Evolutionary conservation across 1,139 yeast genomes (phyloP), one percentile per base, ranked within the genome.

Genomic region (Yarrowia galli): DNA sequence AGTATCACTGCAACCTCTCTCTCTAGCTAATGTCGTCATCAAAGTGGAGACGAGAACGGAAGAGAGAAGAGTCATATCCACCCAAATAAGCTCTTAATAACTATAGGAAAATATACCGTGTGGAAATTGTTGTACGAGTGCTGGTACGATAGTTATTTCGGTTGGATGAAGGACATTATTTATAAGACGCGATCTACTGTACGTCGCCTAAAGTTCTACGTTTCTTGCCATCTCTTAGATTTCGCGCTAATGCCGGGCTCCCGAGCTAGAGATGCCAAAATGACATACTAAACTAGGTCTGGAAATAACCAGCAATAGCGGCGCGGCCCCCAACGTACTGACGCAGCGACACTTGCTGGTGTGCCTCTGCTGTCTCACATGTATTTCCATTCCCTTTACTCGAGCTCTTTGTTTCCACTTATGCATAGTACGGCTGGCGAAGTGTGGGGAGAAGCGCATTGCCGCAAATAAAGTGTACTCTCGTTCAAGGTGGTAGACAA

Each of bases 401-500:
- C 42, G 60, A 10, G 25, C 10, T 16, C 60, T 35, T 53, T 53
- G 45, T 53, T 28, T 5, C n/a, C n/a, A n/a, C 23, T 2, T 22
- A 36, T 36, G 54, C 54, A 48, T 25, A 12, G 60, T 53, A 43
- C 60, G 60, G 60, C 60, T 53, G 45, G 20, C 43, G 23, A 53
- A 53, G 60, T 53, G 60, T 53, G 60, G 60, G 60, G 60, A 36
- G 60, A 36, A 16, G 15, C 32, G 60, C 60, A 53, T 53, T 36
- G 22, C 60, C 60, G 60, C n/a, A 36, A 22, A 22, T 16, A 36
- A 12, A 16, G 23, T 20, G 7, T 3, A 3, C 8, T 9, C 16
- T 13, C n/a, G 18, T n/a, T n/a, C n/a, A n/a, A n/a, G n/a, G n/a
- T n/a, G n/a, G n/a, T 36, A n/a, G 12, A 15, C 4, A 40, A 18